Evolutionary conservation across 2,329 filamentous ascomycete species (phyloP).

Genomic region (Fusarium albosuccineum): DNA sequence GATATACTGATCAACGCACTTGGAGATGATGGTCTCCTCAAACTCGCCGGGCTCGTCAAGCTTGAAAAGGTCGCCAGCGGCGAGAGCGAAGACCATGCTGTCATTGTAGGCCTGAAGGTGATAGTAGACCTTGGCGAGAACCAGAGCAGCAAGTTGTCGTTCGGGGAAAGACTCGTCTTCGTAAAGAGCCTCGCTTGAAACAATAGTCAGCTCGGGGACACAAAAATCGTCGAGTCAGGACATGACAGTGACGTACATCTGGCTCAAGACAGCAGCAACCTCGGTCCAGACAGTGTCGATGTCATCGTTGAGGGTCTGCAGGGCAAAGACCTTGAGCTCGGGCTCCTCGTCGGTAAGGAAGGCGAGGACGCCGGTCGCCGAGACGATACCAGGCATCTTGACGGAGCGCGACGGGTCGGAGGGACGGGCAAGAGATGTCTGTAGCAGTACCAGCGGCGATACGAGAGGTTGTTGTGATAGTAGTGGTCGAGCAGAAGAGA

Average conservation of each 20-base stretch:
- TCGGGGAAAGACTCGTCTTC: conserved; percentile 96
- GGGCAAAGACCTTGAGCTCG: conserved; percentile 93
- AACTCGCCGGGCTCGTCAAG: conserved; percentile 93
- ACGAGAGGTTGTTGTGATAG: conserved; percentile 29
- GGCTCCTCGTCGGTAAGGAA: conserved; percentile 95
- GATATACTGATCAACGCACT: conserved; percentile 98
- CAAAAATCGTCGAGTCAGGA: not conserved
- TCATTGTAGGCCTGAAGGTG: conserved; percentile 99
- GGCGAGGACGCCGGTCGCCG: conserved; percentile 93
- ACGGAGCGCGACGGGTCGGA: conserved; percentile 33
- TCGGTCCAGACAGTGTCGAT: conserved; percentile 99
- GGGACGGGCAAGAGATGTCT: conserved; percentile 35
- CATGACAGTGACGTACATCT: conserved; percentile 75
- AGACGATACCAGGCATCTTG: conserved; percentile 91
- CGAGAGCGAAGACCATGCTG: conserved; percentile 97
- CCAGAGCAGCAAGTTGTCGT: conserved; percentile 91
- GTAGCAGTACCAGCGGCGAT: conserved; percentile 36
- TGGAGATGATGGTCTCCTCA: conserved; percentile 98
- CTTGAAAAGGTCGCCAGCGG: conserved; percentile 94
- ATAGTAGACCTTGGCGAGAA: conserved; percentile 98
- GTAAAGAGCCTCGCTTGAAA: conserved; percentile 88
- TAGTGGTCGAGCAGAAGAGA: conserved; percentile 29
- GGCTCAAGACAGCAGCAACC: conserved; percentile 89
- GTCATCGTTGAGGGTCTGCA: conserved; percentile 95
- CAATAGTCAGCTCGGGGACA: conserved; percentile 25